Conservation (phyloP, 2,329 filamentous ascomycete genomes). For the Talaromyces sp. region DNA sequence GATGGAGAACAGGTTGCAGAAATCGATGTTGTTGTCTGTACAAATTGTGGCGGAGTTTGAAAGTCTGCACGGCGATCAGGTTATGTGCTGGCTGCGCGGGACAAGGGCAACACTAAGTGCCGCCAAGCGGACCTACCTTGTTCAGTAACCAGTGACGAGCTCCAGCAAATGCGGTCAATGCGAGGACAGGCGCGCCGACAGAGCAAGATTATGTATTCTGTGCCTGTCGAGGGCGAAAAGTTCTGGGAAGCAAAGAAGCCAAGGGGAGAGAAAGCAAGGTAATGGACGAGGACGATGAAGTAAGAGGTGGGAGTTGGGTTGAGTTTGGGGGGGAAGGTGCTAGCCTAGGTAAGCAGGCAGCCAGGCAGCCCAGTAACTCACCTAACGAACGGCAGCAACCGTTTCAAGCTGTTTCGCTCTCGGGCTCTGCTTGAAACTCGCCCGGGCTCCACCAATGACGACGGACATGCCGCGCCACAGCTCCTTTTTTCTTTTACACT, state of each 20-base stretch:
- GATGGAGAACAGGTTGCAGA: neutral
- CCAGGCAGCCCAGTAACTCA: too few relatives aligned
- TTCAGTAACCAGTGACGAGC: neutral
- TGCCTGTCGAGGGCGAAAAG: neutral
- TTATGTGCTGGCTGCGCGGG: neutral
- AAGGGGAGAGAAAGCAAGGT: neutral
- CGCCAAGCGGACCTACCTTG: neutral
- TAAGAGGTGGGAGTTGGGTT: neutral
- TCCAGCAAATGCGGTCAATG: neutral
- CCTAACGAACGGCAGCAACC: neutral
- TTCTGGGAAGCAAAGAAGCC: neutral
- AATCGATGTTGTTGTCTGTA: neutral
- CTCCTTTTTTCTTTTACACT: neutral
- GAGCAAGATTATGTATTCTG: neutral
- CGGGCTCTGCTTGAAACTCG: neutral
- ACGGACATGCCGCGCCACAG: neutral
- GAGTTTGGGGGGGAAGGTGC: neutral
- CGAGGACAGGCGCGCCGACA: neutral
- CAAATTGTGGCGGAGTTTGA: neutral
- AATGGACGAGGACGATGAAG: neutral
- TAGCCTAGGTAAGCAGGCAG: neutral
- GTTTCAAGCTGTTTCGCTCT: constrained; percentile 3
- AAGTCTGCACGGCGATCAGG: neutral
- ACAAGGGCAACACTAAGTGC: neutral
- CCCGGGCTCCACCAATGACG: constrained; percentile 4